Evolutionary conservation across 768 basidiomycete species (phyloP).

Genomic region (Nevesoporus exiguus): DNA sequence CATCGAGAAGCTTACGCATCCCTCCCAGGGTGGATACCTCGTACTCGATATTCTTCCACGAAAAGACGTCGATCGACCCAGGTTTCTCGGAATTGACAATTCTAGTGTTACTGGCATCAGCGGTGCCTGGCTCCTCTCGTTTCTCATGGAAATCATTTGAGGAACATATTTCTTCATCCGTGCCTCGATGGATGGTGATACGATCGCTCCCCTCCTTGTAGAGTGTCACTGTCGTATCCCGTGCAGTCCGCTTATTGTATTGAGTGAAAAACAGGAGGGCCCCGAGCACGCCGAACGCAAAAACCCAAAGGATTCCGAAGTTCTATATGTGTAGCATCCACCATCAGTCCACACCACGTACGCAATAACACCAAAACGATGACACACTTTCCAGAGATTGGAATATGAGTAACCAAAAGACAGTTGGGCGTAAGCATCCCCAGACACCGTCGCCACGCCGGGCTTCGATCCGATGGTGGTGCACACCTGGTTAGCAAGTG

Average conservation of each 20-base stretch:
- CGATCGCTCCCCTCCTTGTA: slow-evolving; percentile 14
- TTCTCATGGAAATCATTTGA: not conserved
- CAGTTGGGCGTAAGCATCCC: slow-evolving; percentile 38
- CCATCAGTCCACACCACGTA: not conserved
- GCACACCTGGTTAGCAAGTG: slow-evolving; percentile 41
- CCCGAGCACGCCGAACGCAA: slow-evolving; percentile 38
- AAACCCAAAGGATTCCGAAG: slow-evolving; percentile 44
- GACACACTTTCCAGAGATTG: slow-evolving; percentile 38
- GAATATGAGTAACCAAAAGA: slow-evolving; percentile 27
- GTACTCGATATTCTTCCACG: slow-evolving; percentile 73
- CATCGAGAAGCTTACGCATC: slow-evolving; percentile 33
- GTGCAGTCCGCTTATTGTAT: slow-evolving; percentile 26
- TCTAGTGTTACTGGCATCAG: not conserved
- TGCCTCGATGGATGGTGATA: not conserved
- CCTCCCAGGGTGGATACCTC: slow-evolving; percentile 33
- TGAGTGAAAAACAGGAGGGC: slow-evolving; percentile 36
- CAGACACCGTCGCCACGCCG: slow-evolving; percentile 39
- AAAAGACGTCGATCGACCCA: slow-evolving; percentile 56
- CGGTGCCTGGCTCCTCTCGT: too few relatives aligned
- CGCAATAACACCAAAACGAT: not conserved
- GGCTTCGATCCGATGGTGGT: slow-evolving; percentile 39
- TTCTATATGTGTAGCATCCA: slow-evolving; percentile 26
- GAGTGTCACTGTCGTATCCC: slow-evolving; percentile 31
- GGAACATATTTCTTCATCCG: slow-evolving; percentile 18
- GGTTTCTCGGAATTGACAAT: slow-evolving; percentile 13